A percentile compares a stretch with the other conserved stretches of the same genome.
Evolutionary conservation across 164 flowering plant genomes (phyloP).

Genomic region (Houttuynia cordata): DNA sequence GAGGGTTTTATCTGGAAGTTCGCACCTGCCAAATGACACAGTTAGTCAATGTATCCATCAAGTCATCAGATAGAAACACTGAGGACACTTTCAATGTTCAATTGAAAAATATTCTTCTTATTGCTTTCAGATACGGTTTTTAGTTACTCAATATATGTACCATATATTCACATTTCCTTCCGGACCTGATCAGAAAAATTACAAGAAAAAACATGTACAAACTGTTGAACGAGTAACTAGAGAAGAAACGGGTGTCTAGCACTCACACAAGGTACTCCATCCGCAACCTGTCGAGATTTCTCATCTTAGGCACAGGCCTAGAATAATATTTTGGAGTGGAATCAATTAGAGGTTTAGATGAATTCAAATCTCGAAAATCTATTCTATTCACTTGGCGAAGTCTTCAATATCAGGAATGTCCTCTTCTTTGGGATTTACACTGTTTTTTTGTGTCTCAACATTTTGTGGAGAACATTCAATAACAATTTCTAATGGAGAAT

Average conservation of each 20-base stretch:
- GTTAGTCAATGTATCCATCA: not conserved
- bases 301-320: conserved; percentile 44
- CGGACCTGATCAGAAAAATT: not conserved
- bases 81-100: no score
- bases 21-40: conserved; percentile 51
- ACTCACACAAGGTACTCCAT: conserved; percentile 51
- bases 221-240: not conserved
- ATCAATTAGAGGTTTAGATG: conserved; percentile 66
- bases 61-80: not conserved
- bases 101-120: no score
- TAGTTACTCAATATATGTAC: no score
- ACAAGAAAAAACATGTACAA: no score
- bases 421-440: not conserved
- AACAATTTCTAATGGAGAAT: no score
- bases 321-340: conserved; percentile 41
- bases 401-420: conserved; percentile 53
- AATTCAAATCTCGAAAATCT: conserved; percentile 57
- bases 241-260: not conserved
- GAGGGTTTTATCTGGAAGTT: conserved; percentile 87
- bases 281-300: conserved; percentile 36
- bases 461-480: not conserved
- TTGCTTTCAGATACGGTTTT: no score
- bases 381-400: conserved; percentile 39
- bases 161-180: no score
- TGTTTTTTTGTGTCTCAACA: not conserved